These are phyloP conservation scores for Paxillus ammoniavirescens DNA, from an alignment of 768 basidiomycete species.

Conservation along the genomic window DNA sequence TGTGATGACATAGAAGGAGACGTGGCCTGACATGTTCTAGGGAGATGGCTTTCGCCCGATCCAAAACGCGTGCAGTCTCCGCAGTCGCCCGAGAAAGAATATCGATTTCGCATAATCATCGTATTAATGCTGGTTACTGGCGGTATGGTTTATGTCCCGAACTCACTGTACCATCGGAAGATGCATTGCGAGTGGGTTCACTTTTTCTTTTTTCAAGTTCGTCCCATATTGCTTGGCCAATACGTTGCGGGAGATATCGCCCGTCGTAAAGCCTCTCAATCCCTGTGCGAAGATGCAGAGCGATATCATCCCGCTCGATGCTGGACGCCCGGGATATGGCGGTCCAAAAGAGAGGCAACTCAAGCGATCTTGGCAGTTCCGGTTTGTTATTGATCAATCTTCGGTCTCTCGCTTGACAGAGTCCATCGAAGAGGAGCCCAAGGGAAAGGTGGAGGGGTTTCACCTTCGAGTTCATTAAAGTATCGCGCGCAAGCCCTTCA, in stretches of 20 bases:
- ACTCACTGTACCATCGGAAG: background rate
- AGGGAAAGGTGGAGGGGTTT: conserved; percentile 8
- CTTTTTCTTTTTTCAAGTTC: background rate
- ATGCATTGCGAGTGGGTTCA: background rate
- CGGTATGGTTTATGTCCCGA: background rate
- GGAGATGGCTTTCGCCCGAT: background rate
- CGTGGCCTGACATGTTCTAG: background rate
- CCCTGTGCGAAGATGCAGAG: background rate
- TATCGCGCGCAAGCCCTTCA: background rate
- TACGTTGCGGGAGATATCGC: background rate
- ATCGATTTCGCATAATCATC: background rate
- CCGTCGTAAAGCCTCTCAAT: background rate
- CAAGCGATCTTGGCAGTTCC: background rate
- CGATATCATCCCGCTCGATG: background rate
- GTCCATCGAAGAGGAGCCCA: conserved; percentile 3
- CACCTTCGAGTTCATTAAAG: background rate
- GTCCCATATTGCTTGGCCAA: conserved; percentile 5
- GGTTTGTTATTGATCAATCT: background rate
- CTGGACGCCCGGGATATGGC: conserved; percentile 3
- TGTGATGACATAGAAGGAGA: background rate
- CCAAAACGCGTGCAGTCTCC: background rate
- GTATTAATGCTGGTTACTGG: background rate
- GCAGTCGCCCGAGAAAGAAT: background rate
- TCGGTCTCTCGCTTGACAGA: background rate
- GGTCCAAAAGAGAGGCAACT: conserved; percentile 8